These are phyloP conservation scores for Cystobasidium slooffiae DNA, from an alignment of 1,284 basidiomycete genomes.

Conservation along the genomic window DNA sequence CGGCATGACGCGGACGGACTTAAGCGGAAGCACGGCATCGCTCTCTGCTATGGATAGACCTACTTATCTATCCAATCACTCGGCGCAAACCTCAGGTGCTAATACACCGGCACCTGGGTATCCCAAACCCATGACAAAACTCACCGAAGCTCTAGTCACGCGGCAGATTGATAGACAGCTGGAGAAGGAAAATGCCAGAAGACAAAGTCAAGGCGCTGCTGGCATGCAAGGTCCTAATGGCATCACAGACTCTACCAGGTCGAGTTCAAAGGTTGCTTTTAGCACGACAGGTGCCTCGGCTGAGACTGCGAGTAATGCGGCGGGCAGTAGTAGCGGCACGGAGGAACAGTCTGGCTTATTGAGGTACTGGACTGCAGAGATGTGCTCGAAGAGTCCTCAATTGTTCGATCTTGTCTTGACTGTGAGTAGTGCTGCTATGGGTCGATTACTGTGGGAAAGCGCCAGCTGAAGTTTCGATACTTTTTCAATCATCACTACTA, in stretches of 20 bases:
- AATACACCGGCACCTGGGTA: conserved; percentile 18
- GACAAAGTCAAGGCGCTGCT: conserved; percentile 6
- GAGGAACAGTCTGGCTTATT: conserved; percentile 69
- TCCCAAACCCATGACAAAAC: conserved; percentile 38
- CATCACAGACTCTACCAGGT: neutral
- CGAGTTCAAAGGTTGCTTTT: conserved; percentile 20
- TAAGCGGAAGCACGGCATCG: neutral
- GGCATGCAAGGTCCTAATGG: neutral
- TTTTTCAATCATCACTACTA: conserved; percentile 55
- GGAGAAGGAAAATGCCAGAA: conserved; percentile 31
- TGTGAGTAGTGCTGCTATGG: conserved; percentile 61
- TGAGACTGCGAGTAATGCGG: neutral
- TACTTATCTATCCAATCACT: conserved; percentile 3
- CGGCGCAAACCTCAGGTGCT: conserved; percentile 29
- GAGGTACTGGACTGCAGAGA: conserved; percentile 94
- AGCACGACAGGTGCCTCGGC: neutral
- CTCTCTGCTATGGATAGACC: conserved; percentile 2
- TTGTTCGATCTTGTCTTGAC: conserved; percentile 98
- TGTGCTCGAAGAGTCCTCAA: conserved; percentile 90
- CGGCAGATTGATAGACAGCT: conserved; percentile 39
- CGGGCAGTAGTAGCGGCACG: neutral
- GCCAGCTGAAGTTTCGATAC: neutral
- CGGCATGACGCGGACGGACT: conserved; percentile 23
- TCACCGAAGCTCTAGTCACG: conserved; percentile 36
- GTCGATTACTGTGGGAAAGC: neutral